phyloP scores from a whole-genome alignment of 2,329 filamentous ascomycete species.

The Colletotrichum sidae region DNA sequence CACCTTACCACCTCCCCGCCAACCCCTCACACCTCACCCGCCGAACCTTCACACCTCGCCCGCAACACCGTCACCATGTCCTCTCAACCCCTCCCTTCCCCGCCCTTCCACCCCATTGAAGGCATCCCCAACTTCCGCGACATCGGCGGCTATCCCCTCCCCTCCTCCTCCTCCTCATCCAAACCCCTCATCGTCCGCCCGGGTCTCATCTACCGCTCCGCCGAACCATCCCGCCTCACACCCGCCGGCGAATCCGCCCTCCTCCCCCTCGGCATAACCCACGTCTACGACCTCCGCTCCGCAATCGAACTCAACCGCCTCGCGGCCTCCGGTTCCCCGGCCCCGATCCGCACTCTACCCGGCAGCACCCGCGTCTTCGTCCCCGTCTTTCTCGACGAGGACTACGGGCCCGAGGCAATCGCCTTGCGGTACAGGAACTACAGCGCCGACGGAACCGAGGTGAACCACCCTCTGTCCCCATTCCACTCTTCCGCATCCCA shows the following conservation, averaged over 20 bases:
- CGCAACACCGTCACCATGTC: background rate
- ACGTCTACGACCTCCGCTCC: slow-evolving; percentile 77
- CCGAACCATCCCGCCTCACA: slow-evolving; percentile 71
- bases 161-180: slow-evolving; percentile 38
- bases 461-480: slow-evolving; percentile 6
- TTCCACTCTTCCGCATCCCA: background rate
- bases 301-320: slow-evolving; percentile 65
- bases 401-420: slow-evolving; percentile 72
- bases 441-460: slow-evolving; percentile 59
- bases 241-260: slow-evolving; percentile 64
- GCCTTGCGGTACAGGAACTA: slow-evolving; percentile 72
- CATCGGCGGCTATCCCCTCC: slow-evolving; percentile 68
- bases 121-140: slow-evolving; percentile 78
- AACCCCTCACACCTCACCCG: background rate
- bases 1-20: background rate
- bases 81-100: slow-evolving; percentile 37
- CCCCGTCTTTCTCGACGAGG: slow-evolving; percentile 72
- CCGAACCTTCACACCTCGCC: background rate
- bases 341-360: slow-evolving; percentile 44
- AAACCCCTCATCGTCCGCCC: slow-evolving; percentile 56
- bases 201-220: slow-evolving; percentile 73
- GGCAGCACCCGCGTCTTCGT: slow-evolving; percentile 65
- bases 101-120: slow-evolving; percentile 63
- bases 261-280: slow-evolving; percentile 67
- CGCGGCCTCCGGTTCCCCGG: slow-evolving; percentile 37